Conservation (phyloP, 495 filamentous ascomycete genomes). For the Xylaria sp. region DNA sequence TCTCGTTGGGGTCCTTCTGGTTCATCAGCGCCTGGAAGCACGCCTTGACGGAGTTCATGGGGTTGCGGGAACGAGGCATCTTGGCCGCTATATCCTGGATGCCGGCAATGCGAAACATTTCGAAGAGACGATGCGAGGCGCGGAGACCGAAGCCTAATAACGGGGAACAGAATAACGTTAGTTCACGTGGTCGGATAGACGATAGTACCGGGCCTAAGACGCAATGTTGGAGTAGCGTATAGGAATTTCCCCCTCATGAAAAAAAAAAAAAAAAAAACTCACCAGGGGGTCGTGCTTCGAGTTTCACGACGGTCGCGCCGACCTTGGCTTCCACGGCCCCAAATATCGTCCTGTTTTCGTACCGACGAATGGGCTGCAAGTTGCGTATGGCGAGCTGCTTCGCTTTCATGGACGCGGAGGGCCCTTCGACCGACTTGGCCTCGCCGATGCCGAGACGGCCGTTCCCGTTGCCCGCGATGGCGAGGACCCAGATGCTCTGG, state of each 20-base stretch:
- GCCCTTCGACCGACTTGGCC: constrained; percentile 78
- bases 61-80: constrained; percentile 81
- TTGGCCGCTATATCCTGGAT: constrained; percentile 84
- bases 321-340: constrained; percentile 86
- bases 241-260: not conserved
- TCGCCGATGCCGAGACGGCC: constrained; percentile 89
- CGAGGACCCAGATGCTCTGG: constrained; percentile 68
- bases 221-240: not conserved
- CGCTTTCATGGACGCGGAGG: constrained; percentile 70
- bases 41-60: constrained; percentile 96
- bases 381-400: constrained; percentile 79
- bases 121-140: constrained; percentile 87
- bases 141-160: constrained; percentile 85
- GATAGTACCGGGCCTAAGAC: not conserved
- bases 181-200: not conserved
- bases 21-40: constrained; percentile 78
- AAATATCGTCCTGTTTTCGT: constrained; percentile 90
- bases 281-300: constrained; percentile 89
- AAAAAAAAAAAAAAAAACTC: constrained; percentile 46
- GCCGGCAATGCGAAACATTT: constrained; percentile 84
- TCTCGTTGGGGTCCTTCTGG: constrained; percentile 85
- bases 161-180: not conserved
- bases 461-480: constrained; percentile 82
- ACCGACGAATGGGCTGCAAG: constrained; percentile 85
- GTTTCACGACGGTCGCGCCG: constrained; percentile 78